Base-by-base conservation (phyloP, 345 rosid genomes). In the Syzygium oleosum region DNA sequence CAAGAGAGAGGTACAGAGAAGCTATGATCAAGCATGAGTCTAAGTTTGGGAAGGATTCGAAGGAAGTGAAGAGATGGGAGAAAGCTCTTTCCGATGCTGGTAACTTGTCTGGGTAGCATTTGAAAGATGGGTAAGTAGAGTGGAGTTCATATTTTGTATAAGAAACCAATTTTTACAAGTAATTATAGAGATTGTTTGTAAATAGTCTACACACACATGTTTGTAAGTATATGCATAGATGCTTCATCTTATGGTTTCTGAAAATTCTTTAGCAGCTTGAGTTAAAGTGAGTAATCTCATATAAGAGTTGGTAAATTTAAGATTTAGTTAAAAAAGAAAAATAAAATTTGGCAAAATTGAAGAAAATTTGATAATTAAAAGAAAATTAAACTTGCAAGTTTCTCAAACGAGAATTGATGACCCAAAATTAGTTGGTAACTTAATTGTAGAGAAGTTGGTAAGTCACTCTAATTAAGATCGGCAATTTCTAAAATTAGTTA, bases 1-100 rank as follows among this genome's bases (percentile, higher is more conserved):
- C 17, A 2, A 61, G 8, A 61, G 17, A n/a, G 68, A 27, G 16
- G 15, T 61, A 61, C 8, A 0, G 1, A 12, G 0, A 13, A 27
- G 34, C 68, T 5, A 12, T 61, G 16, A 2, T 0, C 1, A 61
- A n/a, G 34, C 68, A 61, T 12, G 17, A n/a, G 14, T 61, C 31
- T 17, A 61, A 61, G 68, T 61, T n/a, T 3, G 68, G 34, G 17
- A 61, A 61, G 16, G 68, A 13, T 27, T 61, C 34, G 0, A 17
- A 61, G 68, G 2, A 61, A 27, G 68, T 61, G 34, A 61, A 27
- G 34, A 61, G 68, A 61, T 61, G 68, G 68, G 5, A 61, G 34
- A 61, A n/a, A n/a, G 68, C 68, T n/a, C 68, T 61, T 61, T 59
- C 0, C 1, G 9, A n/a, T 5, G 68, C 68, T 0, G 0, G 17